Evolutionary conservation across 352 stramenopile species (phyloP).

Genomic region (Phytophthora pseudosyringae): DNA sequence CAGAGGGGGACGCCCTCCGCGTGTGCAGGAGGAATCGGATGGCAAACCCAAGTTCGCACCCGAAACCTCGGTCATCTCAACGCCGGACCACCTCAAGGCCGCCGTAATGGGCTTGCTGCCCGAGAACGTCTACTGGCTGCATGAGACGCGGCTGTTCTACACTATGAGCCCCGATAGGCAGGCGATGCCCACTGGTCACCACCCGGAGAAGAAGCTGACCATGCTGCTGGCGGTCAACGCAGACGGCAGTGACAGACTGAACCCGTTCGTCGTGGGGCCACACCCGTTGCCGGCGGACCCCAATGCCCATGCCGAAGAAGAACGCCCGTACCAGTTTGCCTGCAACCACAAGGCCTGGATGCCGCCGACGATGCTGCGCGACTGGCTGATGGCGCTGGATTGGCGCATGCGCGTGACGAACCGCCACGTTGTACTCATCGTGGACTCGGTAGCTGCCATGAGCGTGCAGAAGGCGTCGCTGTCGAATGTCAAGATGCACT

Average conservation of each 20-base stretch:
- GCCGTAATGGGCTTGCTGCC: slow-evolving; percentile 53
- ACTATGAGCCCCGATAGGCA: slow-evolving; percentile 44
- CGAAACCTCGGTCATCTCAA: slow-evolving; percentile 54
- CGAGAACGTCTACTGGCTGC: slow-evolving; percentile 78
- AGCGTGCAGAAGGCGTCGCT: slow-evolving; percentile 64
- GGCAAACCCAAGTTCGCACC: slow-evolving; percentile 33
- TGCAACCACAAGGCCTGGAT: slow-evolving; percentile 79
- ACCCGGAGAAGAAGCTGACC: slow-evolving; percentile 56
- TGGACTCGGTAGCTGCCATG: slow-evolving; percentile 64
- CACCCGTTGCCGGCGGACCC: slow-evolving; percentile 33
- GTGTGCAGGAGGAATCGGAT: slow-evolving; percentile 31
- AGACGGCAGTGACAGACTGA: slow-evolving; percentile 71
- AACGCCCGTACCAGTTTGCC: slow-evolving; percentile 60
- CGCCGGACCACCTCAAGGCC: slow-evolving; percentile 48
- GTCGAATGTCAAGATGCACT: slow-evolving; percentile 72
- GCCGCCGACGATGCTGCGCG: slow-evolving; percentile 74
- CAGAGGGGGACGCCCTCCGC: slow-evolving; percentile 18
- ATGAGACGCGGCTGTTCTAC: slow-evolving; percentile 72
- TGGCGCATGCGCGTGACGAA: slow-evolving; percentile 80
- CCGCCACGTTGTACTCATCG: slow-evolving; percentile 70
- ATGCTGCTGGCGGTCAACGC: slow-evolving; percentile 70
- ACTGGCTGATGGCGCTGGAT: slow-evolving; percentile 81
- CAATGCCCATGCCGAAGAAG: slow-evolving; percentile 19
- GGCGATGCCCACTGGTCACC: slow-evolving; percentile 30
- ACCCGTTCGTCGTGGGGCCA: slow-evolving; percentile 72